phyloP scores from a whole-genome alignment of 768 basidiomycete genomes.

The Leccinum barrowsii region DNA sequence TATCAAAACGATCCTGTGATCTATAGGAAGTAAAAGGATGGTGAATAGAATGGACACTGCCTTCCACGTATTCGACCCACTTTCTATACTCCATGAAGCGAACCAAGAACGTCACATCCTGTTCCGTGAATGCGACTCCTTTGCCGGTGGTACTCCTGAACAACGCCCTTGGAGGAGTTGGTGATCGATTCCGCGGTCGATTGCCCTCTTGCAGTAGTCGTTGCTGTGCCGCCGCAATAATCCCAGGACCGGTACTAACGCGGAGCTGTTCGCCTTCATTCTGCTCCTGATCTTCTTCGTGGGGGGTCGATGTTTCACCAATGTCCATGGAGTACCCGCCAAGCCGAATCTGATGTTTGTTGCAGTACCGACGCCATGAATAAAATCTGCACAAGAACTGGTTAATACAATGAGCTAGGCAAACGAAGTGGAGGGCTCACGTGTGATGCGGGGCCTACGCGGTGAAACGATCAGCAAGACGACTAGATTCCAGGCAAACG shows the following conservation, averaged over 20 bases:
- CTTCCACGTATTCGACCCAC: constrained; percentile 39
- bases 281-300: constrained; percentile 41
- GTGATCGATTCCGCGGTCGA: constrained; percentile 59
- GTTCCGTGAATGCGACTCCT: constrained; percentile 84
- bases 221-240: constrained; percentile 43
- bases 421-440: constrained; percentile 37
- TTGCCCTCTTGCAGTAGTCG: constrained; percentile 36
- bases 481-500: not conserved
- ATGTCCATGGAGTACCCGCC: constrained; percentile 79
- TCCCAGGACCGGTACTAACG: constrained; percentile 38
- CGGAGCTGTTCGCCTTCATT: constrained; percentile 39
- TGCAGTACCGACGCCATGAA: constrained; percentile 89
- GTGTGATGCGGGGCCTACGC: constrained; percentile 83
- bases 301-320: constrained; percentile 46
- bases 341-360: constrained; percentile 88
- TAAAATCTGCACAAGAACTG: constrained; percentile 57
- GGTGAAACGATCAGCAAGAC: constrained; percentile 2
- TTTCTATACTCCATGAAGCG: constrained; percentile 75
- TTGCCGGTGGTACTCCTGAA: constrained; percentile 87
- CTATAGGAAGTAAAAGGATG: constrained; percentile 25
- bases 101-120: constrained; percentile 75
- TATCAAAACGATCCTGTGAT: constrained; percentile 60
- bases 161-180: constrained; percentile 75
- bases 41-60: constrained; percentile 1
- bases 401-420: not conserved